phyloP scores from a whole-genome alignment of 306 rosid genomes.

The Cucumis hystrix region DNA sequence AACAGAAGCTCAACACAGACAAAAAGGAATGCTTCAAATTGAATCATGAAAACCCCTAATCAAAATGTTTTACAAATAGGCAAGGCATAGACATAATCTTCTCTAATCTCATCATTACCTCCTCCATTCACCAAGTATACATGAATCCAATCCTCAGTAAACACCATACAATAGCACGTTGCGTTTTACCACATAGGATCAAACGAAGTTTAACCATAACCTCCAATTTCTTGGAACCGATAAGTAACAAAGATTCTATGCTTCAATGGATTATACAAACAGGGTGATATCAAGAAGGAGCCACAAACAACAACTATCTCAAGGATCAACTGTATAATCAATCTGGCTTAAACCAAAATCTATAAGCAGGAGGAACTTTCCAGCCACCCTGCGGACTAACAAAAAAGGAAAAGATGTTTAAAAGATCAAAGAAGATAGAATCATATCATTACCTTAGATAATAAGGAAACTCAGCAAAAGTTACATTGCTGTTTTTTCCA shows the following conservation, averaged over 20 bases:
- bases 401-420: neutral
- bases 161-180: neutral
- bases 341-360: slow-evolving; percentile 1
- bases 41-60: neutral
- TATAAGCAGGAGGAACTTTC: neutral
- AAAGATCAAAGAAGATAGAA: neutral
- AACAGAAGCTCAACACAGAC: neutral
- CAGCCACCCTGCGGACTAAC: neutral
- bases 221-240: neutral
- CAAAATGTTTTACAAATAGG: neutral
- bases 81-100: neutral
- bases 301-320: neutral
- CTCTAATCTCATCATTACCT: neutral
- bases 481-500: slow-evolving; percentile 41
- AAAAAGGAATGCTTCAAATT: neutral
- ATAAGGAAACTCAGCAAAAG: slow-evolving; percentile 74
- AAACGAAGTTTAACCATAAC: neutral
- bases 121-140: neutral
- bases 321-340: neutral
- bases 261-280: neutral
- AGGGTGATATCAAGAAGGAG: neutral
- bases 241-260: neutral
- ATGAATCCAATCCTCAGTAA: neutral
- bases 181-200: neutral
- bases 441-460: slow-evolving; percentile 47